Evolutionary conservation across 2,329 filamentous ascomycete genomes (phyloP), one percentile per base, ranked within the genome.

Genomic region (Trichoderma sp.): DNA sequence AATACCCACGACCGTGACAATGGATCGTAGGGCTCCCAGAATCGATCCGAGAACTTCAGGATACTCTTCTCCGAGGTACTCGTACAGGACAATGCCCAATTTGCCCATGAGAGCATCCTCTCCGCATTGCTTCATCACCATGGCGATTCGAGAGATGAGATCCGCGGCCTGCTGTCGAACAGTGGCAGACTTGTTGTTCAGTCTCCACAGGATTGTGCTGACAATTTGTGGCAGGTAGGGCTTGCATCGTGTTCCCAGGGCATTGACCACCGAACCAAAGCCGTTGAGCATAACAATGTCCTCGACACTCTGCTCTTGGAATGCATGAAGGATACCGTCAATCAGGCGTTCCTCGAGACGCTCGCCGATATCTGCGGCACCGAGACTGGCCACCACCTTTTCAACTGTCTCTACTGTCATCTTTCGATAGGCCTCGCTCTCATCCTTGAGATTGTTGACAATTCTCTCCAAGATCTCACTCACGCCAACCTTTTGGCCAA

Each of bases 391-490:
- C 77, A 99, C 92, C 62, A 98, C 90, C 84, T 98, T 99, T 84
- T 99, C 96, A 9, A 98, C 90, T 0, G 96, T 98, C 85, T 99
- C 96, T 39, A 99, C 92, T 0, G 96, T 98, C 96, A 99, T 99
- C 86, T 98, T 98, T 64, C 96, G 91, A 82, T 99, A 99, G 1
- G 95, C 92, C 80, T 99, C 96, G 80, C 93, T 98, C 82, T 99
- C 96, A 79, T 99, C 96, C 82, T 99, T 99, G 76, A 99, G 88
- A 79, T 99, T 98, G 83, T 90, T 92, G 67, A 98, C 96, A 71
- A 98, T 93, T 61, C 95, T 88, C 81, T 98, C 94, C 4, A 98
- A 87, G 72, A 99, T 98, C 84, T 98, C 95, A 76, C 94, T 92
- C 68, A 95, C 95, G 55, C 96, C 96, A n/a, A 98, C 95, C 82